Base-by-base conservation (phyloP, 2,329 filamentous ascomycete species). In the Pseudogymnoascus sp. region DNA sequence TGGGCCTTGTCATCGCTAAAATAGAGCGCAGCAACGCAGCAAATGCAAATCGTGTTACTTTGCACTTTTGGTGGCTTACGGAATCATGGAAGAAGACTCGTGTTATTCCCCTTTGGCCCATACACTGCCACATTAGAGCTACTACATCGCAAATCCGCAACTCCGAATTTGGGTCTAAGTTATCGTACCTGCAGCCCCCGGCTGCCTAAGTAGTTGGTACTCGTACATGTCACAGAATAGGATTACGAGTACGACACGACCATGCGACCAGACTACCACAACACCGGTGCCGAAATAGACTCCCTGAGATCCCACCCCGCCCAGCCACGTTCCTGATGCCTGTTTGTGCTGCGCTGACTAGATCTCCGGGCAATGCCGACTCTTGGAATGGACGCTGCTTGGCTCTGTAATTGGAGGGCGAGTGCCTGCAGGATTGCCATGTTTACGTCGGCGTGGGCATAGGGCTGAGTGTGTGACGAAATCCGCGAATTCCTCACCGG, bases 391-490 rank as follows among this genome's bases (percentile, higher is more conserved):
- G 28, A 7, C 28, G 11, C 8, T 10, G 28, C 28, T 21, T 56
- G n/a, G 50, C 50, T 12, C 50, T 35, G 50, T 18, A 33, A 56
- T 56, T 56, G 50, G 50, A 33, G 16, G 28, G 28, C 50, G 7
- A 56, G 50, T 56, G 28, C 50, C 28, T 56, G n/a, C 50, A 56
- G 50, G 50, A 16, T 21, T 56, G 50, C 50, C 50, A 56, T 56
- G 50, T 56, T 35, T 56, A 56, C 28, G 50, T 33, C 50, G 50
- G 50, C 28, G 50, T 56, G 28, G 50, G 25, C 50, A 56, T 56
- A 56, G 50, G 50, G 50, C 50, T 56, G 50, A 56, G 50, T 21
- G 50, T 56, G 28, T 56, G 50, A 56, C 50, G n/a, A 56, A 56
- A 56, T 35, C 16, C 18, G 11, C 16, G 50, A 18, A 11, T 56